phyloP scores from a whole-genome alignment of 768 basidiomycete genomes.

The Leccinellum luteum region DNA sequence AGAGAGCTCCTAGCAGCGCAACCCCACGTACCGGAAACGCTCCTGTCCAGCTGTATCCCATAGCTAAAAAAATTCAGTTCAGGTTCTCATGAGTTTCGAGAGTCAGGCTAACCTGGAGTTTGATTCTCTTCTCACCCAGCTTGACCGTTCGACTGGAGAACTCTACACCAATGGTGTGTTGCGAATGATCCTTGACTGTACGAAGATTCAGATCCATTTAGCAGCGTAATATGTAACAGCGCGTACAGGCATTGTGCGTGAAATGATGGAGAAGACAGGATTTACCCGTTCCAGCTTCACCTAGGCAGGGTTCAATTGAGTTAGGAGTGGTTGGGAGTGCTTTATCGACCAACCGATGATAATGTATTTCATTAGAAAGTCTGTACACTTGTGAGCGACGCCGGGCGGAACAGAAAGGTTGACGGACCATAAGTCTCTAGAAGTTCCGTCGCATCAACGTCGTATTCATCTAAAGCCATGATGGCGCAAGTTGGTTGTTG shows the following conservation, averaged over 20 bases:
- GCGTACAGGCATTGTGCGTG: conserved; percentile 91
- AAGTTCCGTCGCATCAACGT: conserved; percentile 86
- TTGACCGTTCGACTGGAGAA: conserved; percentile 93
- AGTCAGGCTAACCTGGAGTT: conserved; percentile 71
- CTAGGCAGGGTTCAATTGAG: conserved; percentile 41
- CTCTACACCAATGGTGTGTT: conserved; percentile 98
- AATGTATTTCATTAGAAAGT: conserved; percentile 99
- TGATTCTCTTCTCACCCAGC: conserved; percentile 91
- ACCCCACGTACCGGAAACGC: conserved; percentile 67
- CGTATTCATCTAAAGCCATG: conserved; percentile 66
- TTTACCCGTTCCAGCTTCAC: conserved; percentile 96
- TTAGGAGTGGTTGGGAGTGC: conserved; percentile 5
- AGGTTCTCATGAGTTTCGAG: conserved; percentile 11
- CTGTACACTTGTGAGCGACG: conserved; percentile 42
- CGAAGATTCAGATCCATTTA: conserved; percentile 4
- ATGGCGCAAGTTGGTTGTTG: conserved; percentile 36
- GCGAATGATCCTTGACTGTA: conserved; percentile 93
- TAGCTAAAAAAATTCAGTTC: conserved; percentile 47
- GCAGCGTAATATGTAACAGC: conserved; percentile 1
- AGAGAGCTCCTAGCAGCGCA: background rate
- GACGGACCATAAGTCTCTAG: conserved; percentile 87
- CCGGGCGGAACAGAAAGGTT: background rate
- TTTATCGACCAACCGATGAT: conserved; percentile 68
- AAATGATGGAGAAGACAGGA: conserved; percentile 96
- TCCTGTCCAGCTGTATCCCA: conserved; percentile 99